These are phyloP conservation scores for Alisma plantagoaquatica DNA, from an alignment of 106 monocot genomes.

Conservation along the genomic window DNA sequence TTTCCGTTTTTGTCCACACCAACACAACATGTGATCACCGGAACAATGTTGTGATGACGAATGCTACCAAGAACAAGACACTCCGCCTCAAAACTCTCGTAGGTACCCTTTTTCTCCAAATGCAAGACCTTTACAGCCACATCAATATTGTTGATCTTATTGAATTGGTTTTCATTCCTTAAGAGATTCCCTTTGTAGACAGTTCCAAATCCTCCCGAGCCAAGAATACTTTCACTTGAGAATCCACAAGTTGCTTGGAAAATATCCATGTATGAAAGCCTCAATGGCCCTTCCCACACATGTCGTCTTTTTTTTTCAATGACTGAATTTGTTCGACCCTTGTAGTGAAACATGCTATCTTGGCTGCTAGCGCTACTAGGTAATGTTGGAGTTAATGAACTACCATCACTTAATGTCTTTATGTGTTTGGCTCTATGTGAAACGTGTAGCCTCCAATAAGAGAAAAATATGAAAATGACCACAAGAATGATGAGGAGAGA, in stretches of 20 bases:
- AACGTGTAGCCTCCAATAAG: too few species aligned
- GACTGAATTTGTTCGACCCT: too few species aligned
- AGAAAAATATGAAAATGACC: too few species aligned
- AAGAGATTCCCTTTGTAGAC: constrained; percentile 5
- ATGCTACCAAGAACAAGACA: not conserved
- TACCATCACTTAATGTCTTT: too few species aligned
- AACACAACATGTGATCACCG: not conserved
- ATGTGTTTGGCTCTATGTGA: too few species aligned
- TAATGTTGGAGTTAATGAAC: too few species aligned
- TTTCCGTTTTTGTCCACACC: constrained; percentile 1
- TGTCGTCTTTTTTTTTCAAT: too few species aligned
- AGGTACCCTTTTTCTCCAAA: not conserved
- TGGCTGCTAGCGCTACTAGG: too few species aligned
- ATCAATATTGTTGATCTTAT: too few species aligned
- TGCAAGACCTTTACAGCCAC: constrained; percentile 10
- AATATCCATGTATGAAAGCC: constrained; percentile 3
- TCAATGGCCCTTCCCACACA: too few species aligned
- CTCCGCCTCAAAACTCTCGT: constrained; percentile 7
- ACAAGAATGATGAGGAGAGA: too few species aligned
- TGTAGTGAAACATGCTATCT: too few species aligned
- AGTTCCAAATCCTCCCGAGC: not conserved
- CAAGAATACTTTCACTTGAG: not conserved
- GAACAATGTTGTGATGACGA: constrained; percentile 3
- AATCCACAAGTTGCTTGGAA: not conserved
- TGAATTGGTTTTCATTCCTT: not conserved